Base-by-base conservation (phyloP, 805 yeast genomes). In the Nakazawaea molendinolei region DNA sequence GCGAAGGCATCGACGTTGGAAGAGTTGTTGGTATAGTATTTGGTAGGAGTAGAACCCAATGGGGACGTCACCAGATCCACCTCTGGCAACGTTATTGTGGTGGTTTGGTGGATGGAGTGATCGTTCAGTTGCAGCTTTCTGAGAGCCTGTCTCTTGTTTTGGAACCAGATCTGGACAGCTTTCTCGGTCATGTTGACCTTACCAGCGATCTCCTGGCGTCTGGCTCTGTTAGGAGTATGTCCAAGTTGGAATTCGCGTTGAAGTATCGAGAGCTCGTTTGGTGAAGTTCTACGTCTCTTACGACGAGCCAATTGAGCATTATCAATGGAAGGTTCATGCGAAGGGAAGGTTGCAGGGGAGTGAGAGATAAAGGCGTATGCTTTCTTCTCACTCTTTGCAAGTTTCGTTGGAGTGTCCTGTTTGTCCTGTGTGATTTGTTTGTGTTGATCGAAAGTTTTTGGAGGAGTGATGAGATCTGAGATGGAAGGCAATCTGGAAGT, bases 91-190 rank as follows among this genome's bases (percentile, higher is more conserved):
- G 38, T 38, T 16, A 38, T 33, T 4, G 40, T 38, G 6, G 39
- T 36, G 10, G 39, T 36, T 26, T 36, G 35, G 24, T 38, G 40
- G n/a, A 32, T 32, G 2, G 37, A 33, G 7, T 24, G 36, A 20
- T 38, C 38, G 24, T 30, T 33, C 34, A 29, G 27, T 22, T 38
- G 37, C 32, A 32, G 38, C 48, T 79, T 75, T 50, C 87, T 72
- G 44, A 81, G 60, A 24, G 89, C 71, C 60, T 90, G 97, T 58
- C 98, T 75, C 58, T 79, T 84, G 60, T 92, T 92, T 62, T 92
- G 98, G 63, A 92, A 92, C 98, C 98, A 92, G 44, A 90, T 86
- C 63, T 92, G 98, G 23, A 92, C 95, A 2, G 97, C 95, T 57
- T 89, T 86, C 58, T 89, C 97, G n/a, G 90, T 76, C 97, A 92